Base-by-base conservation (phyloP, 129 eudicot genomes). In the Tagetes patula region DNA sequence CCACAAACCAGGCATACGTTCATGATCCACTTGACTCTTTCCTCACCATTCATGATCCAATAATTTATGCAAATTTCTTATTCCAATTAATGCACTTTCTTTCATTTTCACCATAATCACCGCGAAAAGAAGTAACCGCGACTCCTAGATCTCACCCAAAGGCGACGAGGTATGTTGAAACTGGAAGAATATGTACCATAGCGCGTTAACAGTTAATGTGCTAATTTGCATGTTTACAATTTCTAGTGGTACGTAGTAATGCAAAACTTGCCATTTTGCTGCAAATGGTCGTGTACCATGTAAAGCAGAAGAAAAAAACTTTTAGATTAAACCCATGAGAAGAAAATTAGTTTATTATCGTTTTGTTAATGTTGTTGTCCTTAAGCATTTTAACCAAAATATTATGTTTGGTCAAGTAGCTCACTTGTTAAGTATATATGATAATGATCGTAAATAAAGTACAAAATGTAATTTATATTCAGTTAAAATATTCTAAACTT, bases 21-120 rank as follows among this genome's bases (percentile, higher is more conserved):
- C 69, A 43, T 20, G 27, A 11, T 14, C 49, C 9, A 54, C 31
- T 7, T 36, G 61, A 69, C 60, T 70, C 39, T 11, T 71, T 54
- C 65, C 38, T 38, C 46, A 30, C 34, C 72, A 33, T 64, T 75
- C 73, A 38, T 34, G 42, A 68, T 67, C 68, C 68, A 4, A 8
- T n/a, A 14, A 6, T 76, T 67, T 76, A 39, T 43, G 47, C 68
- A 46, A 42, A 34, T 50, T 68, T 45, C 13, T 11, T 10, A 8
- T 58, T 56, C 69, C 10, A 43, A 10, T 43, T 43, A 68, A 20
- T 73, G 13, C 69, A 73, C 46, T 20, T n/a, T 32, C 30, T 59
- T 72, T 14, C 77, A 58, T 12, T 67, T 43, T 67, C 74, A 43
- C 67, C 74, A 67, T 45, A 37, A 38, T 64, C 14, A 27, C n/a